Evolutionary conservation across 768 basidiomycete genomes (phyloP).

Genomic region (Chalciporus piperatus): DNA sequence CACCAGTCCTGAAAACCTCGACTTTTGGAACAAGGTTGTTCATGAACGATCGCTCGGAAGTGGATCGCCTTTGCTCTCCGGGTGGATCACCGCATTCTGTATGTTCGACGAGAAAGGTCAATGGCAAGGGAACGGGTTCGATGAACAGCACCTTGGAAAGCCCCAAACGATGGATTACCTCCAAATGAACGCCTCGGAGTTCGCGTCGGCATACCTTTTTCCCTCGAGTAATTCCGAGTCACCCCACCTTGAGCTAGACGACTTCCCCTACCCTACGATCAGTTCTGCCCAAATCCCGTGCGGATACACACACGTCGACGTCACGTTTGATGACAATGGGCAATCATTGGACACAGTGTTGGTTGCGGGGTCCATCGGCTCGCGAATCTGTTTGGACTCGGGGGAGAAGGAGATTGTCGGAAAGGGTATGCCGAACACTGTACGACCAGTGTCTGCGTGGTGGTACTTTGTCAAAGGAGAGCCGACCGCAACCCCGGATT

Average conservation of each 20-base stretch:
- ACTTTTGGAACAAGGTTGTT: constrained; percentile 18
- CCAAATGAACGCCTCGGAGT: not conserved
- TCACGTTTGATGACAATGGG: not conserved
- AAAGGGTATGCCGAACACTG: not conserved
- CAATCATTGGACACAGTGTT: not conserved
- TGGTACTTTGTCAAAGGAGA: not conserved
- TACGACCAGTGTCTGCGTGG: not conserved
- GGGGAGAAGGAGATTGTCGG: not conserved
- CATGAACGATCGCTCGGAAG: not conserved
- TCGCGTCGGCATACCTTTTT: not conserved
- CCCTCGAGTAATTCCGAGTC: too few species aligned
- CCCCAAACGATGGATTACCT: not conserved
- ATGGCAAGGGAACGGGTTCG: not conserved
- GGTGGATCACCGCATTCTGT: not conserved
- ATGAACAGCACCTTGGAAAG: not conserved
- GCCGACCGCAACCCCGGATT: too few species aligned
- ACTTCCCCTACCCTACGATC: not conserved
- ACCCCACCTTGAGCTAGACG: not conserved
- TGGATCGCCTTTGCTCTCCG: not conserved
- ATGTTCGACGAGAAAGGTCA: not conserved
- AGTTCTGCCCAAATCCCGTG: not conserved
- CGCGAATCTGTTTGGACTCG: not conserved
- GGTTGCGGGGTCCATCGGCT: not conserved
- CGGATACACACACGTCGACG: not conserved
- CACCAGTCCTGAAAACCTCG: constrained; percentile 4